Base-by-base conservation (phyloP, 2,329 filamentous ascomycete genomes). In the Alternaria burnsii region DNA sequence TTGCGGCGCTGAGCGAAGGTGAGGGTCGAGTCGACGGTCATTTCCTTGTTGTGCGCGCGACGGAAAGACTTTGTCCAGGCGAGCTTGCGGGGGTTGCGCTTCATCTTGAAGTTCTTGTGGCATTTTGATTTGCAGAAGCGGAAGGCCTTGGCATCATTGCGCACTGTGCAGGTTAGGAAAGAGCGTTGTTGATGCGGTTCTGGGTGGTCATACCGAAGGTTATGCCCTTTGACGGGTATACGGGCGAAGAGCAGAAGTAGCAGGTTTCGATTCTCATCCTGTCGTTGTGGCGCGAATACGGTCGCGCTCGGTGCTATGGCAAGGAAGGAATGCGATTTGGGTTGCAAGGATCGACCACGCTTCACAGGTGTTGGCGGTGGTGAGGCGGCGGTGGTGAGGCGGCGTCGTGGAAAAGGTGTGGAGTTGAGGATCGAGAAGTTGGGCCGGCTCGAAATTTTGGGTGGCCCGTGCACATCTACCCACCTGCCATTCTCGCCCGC, bases 1-100 rank as follows among this genome's bases (percentile, higher is more conserved):
- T 99, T 97, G 84, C 95, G 91, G 77, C 93, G 91, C 70, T 93
- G 91, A 65, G 92, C 91, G 82, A 98, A 97, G 76, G 93, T 91
- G 62, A 99, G 89, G 32, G 94, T 97, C 74, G 88, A 91, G 85
- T 99, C 95, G 81, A 98, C 94, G 58, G 92, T 91, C 69, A 78
- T 72, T 65, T 78, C 92, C 97, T 89, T 80, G 69, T 89, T 87
- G 69, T 83, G 75, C 3, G 75, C 76, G 59, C 70, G 73, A 48
- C 72, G 73, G 71, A 74, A 76, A 10, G 68, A 68, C 57, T 76
- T 76, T n/a, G 72, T 76, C 95, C 94, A 59, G 26, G 57, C 57
- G 38, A 59, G 46, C 50, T 59, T 59, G 44, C 57, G 57, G 38
- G 57, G 57, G 89, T 98, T 97, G 70, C 95, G 90, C 91, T 97